Base-by-base conservation (phyloP, 495 filamentous ascomycete species). In the Entonaema liquescens region DNA sequence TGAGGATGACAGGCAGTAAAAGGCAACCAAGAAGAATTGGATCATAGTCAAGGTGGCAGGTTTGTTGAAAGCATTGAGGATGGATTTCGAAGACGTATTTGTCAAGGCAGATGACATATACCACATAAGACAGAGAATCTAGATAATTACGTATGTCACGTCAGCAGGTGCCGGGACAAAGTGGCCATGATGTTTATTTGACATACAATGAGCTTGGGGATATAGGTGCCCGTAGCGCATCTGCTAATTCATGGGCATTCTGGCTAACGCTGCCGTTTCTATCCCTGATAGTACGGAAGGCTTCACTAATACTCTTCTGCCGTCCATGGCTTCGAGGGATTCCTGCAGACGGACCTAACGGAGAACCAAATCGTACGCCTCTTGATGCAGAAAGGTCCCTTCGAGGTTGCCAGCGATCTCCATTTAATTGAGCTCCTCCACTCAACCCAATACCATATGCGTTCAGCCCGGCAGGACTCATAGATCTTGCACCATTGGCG, bases 81-180 rank as follows among this genome's bases (percentile, higher is more conserved):
- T 98, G 9, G 94, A 90, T 82, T 98, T 98, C 38, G 95, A 98
- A 60, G 96, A 98, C 0, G 94, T 97, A 79, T 98, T 99, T 64
- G 95, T 97, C 67, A 98, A 82, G 56, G 95, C 95, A 28, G 95
- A 98, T 31, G 93, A 93, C 79, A 92, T 85, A 80, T 98, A 99
- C 95, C 95, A 98, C 72, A 93, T 81, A 52, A 93, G 75, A 79
- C 94, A 97, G 36, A 97, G 89, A 40, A 85, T 78, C 93, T 97
- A 78, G 60, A 49, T 11, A 53, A 53, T 36, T 23, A 60, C 53
- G 62, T 23, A 63, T 57, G 50, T 33, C 61, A 59, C n/a, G 38
- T 74, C 59, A 68, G 62, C 55, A 56, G 19, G 40, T 49, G 62
- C 13, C 38, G 50, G 50, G 29, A 44, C 38, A 47, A 70, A 9